Conservation (phyloP, 2,329 filamentous ascomycete genomes). For the Lecanicillium sp. region DNA sequence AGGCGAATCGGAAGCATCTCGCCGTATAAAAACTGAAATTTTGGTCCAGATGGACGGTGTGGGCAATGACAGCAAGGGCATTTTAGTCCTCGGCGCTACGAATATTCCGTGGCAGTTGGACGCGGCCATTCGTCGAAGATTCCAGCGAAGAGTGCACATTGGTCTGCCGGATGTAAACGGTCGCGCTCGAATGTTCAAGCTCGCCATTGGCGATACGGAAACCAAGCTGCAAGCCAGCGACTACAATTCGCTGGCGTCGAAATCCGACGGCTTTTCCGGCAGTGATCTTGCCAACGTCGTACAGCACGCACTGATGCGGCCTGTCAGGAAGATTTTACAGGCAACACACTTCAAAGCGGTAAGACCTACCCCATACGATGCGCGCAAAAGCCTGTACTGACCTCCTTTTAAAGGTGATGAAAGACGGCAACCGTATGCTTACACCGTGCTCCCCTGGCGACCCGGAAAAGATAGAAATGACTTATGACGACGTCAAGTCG, state of each 20-base stretch:
- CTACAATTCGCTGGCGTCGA: constrained; percentile 68
- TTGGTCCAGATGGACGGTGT: constrained; percentile 99
- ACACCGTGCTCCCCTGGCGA: constrained; percentile 96
- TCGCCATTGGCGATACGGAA: constrained; percentile 87
- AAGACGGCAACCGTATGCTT: constrained; percentile 59
- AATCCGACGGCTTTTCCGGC: constrained; percentile 91
- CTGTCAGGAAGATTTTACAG: constrained; percentile 91
- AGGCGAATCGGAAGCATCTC: constrained; percentile 94
- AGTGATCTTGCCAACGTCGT: constrained; percentile 95
- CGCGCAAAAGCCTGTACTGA: constrained; percentile 6
- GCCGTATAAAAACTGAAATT: constrained; percentile 97
- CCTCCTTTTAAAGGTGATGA: constrained; percentile 48
- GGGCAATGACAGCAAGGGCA: constrained; percentile 87
- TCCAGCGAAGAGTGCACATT: constrained; percentile 94
- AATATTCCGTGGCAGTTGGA: constrained; percentile 99
- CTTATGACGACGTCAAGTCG: constrained; percentile 78
- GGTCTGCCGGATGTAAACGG: constrained; percentile 81
- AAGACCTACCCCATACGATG: constrained; percentile 17
- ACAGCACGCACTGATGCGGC: constrained; percentile 95
- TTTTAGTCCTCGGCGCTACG: constrained; percentile 89
- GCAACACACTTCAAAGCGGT: constrained; percentile 97
- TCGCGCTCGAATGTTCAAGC: constrained; percentile 89
- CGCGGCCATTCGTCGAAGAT: constrained; percentile 88
- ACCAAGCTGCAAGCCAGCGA: constrained; percentile 74
- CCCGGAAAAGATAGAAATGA: constrained; percentile 80